Conservation (phyloP, 352 stramenopile genomes). For the Phytophthora megakarya region DNA sequence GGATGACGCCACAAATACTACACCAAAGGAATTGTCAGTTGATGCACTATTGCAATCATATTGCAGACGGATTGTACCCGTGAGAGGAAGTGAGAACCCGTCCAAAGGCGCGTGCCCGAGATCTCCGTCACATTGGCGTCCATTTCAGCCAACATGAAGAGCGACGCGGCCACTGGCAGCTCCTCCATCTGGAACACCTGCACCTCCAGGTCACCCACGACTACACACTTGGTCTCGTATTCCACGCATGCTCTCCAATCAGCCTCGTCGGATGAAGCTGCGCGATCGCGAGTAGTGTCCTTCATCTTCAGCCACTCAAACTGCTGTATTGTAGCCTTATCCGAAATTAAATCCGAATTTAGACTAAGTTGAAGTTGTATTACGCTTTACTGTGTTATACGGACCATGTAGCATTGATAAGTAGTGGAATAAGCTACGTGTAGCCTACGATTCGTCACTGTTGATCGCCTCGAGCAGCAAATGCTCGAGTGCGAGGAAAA, state of each 20-base stretch:
- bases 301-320: conserved; percentile 26
- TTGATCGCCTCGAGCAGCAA: conserved; percentile 34
- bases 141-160: conserved; percentile 72
- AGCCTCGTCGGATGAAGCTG: conserved; percentile 41
- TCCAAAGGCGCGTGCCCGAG: conserved; percentile 78
- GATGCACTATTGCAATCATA: conserved; percentile 4
- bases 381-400: conserved; percentile 2
- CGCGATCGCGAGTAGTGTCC: conserved; percentile 4
- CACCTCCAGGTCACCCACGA: conserved; percentile 47
- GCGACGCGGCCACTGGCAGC: conserved; percentile 52
- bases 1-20: conserved; percentile 58
- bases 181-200: conserved; percentile 68
- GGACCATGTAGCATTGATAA: conserved; percentile 21
- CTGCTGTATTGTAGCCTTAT: conserved; percentile 20
- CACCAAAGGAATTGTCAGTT: conserved; percentile 6
- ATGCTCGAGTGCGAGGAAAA: conserved; percentile 60
- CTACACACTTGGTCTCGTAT: conserved; percentile 56
- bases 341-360: conserved; percentile 3
- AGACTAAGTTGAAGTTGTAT: not conserved
- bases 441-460: conserved; percentile 20
- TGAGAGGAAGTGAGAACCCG: conserved; percentile 68
- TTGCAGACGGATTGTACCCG: conserved; percentile 22
- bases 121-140: conserved; percentile 70
- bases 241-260: conserved; percentile 61
- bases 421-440: conserved; percentile 4